A percentile compares a stretch with the other conserved stretches of the same genome.
phyloP scores from a whole-genome alignment of 768 basidiomycete species.

The Pseudohyphozyma bogoriensis region DNA sequence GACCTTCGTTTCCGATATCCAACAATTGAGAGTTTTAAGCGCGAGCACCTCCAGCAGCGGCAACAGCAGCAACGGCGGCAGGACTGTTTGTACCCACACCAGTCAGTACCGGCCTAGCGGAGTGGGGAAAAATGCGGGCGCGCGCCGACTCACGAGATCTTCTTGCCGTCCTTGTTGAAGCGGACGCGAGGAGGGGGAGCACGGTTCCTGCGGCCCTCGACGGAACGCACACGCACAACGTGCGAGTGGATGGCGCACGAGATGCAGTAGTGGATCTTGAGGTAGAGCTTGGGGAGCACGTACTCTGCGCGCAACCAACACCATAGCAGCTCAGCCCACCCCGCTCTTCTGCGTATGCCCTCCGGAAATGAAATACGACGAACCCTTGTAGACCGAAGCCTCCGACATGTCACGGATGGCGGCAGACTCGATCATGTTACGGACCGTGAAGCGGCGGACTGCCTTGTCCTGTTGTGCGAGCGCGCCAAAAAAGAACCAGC shows the following conservation, averaged over 20 bases:
- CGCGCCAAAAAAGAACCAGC: slow-evolving; percentile 7
- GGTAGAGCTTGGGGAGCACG: slow-evolving; percentile 90
- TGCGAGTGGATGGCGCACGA: slow-evolving; percentile 99
- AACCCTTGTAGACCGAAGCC: slow-evolving; percentile 67
- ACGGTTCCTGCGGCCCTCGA: slow-evolving; percentile 92
- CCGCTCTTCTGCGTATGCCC: not conserved
- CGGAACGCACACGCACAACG: slow-evolving; percentile 95
- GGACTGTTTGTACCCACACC: not conserved
- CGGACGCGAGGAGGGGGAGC: slow-evolving; percentile 84
- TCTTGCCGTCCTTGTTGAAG: slow-evolving; percentile 35
- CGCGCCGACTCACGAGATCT: slow-evolving; percentile 29
- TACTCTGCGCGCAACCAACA: slow-evolving; percentile 78
- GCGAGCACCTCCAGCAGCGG: slow-evolving; percentile 18
- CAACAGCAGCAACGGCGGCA: slow-evolving; percentile 15
- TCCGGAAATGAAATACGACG: not conserved
- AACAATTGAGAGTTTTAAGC: too few species aligned
- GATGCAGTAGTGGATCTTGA: slow-evolving; percentile 97
- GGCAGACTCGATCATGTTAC: slow-evolving; percentile 99
- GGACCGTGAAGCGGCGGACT: slow-evolving; percentile 85
- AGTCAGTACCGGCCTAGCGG: not conserved
- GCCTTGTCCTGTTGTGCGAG: slow-evolving; percentile 70
- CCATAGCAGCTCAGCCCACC: not conserved
- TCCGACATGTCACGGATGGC: slow-evolving; percentile 96
- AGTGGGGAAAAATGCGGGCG: not conserved
- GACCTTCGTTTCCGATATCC: too few species aligned